Percentiles rank a stretch among this genome's conserved stretches.
Conservation (phyloP, 495 filamentous ascomycete species). For the Penicillium paxilli region DNA sequence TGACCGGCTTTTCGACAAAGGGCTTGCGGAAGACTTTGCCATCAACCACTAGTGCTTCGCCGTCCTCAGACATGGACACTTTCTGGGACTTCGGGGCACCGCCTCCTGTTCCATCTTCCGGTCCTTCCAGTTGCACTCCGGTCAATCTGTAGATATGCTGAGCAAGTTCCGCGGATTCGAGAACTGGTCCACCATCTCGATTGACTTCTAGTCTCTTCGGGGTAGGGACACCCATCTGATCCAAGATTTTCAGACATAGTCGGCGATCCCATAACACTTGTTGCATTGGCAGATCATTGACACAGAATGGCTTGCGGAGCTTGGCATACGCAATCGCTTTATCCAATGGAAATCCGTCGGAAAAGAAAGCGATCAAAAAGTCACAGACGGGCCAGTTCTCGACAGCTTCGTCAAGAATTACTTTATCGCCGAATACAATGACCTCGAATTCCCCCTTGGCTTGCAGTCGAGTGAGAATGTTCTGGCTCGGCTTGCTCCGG, state of each 20-base stretch:
- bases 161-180: constrained; percentile 74
- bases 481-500: constrained; percentile 91
- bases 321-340: constrained; percentile 95
- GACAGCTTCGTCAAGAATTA: constrained; percentile 88
- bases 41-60: constrained; percentile 85
- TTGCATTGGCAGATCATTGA: constrained; percentile 98
- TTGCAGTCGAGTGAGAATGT: constrained; percentile 89
- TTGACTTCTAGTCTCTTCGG: constrained; percentile 91
- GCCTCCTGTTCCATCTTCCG: constrained; percentile 70
- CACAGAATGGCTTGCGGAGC: constrained; percentile 89
- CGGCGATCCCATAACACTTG: constrained; percentile 96
- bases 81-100: constrained; percentile 56
- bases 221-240: constrained; percentile 84
- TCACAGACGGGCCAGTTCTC: constrained; percentile 70
- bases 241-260: constrained; percentile 81
- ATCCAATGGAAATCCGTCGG: constrained; percentile 93
- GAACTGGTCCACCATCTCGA: constrained; percentile 83
- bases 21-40: constrained; percentile 81
- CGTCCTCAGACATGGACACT: constrained; percentile 82
- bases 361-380: constrained; percentile 97
- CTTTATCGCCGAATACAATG: constrained; percentile 96
- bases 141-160: constrained; percentile 76
- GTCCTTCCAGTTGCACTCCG: constrained; percentile 74
- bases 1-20: constrained; percentile 98
- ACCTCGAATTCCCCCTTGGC: constrained; percentile 92